These are phyloP conservation scores for Hemileccinum rubropunctum DNA, from an alignment of 768 basidiomycete species.

Conservation along the genomic window DNA sequence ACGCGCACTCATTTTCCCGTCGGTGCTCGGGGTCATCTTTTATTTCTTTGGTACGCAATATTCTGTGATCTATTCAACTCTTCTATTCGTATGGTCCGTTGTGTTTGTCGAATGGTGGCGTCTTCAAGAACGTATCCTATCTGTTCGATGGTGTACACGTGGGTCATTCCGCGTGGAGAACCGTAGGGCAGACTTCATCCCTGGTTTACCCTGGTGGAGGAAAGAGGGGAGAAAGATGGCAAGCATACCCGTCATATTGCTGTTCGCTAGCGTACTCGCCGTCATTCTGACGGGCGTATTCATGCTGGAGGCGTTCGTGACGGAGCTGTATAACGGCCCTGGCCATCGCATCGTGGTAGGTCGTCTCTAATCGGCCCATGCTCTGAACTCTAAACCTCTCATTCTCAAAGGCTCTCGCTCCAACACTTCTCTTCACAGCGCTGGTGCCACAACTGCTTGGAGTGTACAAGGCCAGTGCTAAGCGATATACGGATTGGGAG, in stretches of 20 bases:
- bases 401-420: conserved; percentile 60
- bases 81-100: conserved; percentile 82
- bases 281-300: conserved; percentile 79
- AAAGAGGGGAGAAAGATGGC: conserved; percentile 66
- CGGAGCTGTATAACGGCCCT: conserved; percentile 84
- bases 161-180: conserved; percentile 77
- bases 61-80: conserved; percentile 69
- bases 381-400: neutral
- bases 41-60: conserved; percentile 73
- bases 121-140: conserved; percentile 78
- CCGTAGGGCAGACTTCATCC: conserved; percentile 56
- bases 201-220: conserved; percentile 68
- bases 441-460: conserved; percentile 79
- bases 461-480: conserved; percentile 67
- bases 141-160: conserved; percentile 77
- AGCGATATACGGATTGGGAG: conserved; percentile 81
- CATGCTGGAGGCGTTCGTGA: conserved; percentile 87
- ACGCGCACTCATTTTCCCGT: conserved; percentile 71
- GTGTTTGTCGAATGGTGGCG: conserved; percentile 92
- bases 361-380: conserved; percentile 3
- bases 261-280: conserved; percentile 69
- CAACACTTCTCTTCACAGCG: conserved; percentile 78
- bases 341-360: conserved; percentile 76
- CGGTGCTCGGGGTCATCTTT: conserved; percentile 63
- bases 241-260: conserved; percentile 67